Conservation (phyloP, 768 basidiomycete species). For the Boletus coccyginus region DNA sequence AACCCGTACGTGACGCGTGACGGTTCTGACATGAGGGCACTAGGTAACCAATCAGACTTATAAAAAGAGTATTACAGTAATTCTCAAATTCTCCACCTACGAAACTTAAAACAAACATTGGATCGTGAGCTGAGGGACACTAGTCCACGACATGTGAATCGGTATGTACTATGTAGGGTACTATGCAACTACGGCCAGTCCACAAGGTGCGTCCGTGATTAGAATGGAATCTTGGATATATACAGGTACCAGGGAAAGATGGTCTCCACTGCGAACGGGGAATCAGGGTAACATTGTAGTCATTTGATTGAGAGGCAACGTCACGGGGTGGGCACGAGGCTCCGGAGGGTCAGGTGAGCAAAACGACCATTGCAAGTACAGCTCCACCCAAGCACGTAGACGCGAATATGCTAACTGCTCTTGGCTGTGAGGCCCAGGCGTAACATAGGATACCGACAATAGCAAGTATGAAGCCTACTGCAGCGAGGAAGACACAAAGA, state of each 20-base stretch:
- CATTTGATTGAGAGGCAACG: neutral
- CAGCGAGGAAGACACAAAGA: slow-evolving; percentile 46
- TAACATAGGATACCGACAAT: slow-evolving; percentile 50
- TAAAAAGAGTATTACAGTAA: no score
- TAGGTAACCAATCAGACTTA: no score
- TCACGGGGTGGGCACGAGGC: neutral
- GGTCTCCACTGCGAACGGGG: neutral
- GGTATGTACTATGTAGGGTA: neutral
- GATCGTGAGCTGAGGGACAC: no score
- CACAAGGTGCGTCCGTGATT: neutral
- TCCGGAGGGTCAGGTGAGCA: slow-evolving; percentile 7
- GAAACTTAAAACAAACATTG: no score
- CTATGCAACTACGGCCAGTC: neutral
- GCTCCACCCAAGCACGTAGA: slow-evolving; percentile 39
- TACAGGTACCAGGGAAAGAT: neutral
- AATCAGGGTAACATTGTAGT: neutral
- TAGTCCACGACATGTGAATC: neutral
- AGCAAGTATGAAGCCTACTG: slow-evolving; percentile 48
- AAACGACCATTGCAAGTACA: slow-evolving; percentile 19
- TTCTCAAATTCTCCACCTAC: no score
- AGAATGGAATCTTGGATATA: neutral
- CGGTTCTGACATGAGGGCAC: no score
- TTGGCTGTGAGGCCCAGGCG: slow-evolving; percentile 48
- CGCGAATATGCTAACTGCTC: slow-evolving; percentile 44
- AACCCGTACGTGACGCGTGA: no score